Evolutionary conservation across 2,329 filamentous ascomycete genomes (phyloP).

Genomic region (Aspergillus sp.): DNA sequence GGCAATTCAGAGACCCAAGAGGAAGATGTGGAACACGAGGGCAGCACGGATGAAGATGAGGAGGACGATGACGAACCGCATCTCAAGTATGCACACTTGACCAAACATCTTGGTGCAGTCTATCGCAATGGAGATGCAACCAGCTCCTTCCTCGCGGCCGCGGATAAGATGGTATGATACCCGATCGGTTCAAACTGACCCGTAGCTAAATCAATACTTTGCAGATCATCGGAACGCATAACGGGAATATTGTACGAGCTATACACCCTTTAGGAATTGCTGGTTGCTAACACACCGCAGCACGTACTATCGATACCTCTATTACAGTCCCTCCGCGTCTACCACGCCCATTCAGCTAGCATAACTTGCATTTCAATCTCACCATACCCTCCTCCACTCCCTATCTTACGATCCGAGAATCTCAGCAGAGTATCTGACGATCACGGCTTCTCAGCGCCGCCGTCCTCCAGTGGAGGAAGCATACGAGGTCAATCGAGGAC

Average conservation of each 20-base stretch:
- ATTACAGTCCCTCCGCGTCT: slow-evolving; percentile 78
- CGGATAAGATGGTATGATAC: slow-evolving; percentile 85
- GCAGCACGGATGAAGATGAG: slow-evolving; percentile 64
- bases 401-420: slow-evolving; percentile 40
- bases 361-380: slow-evolving; percentile 89
- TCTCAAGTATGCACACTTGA: slow-evolving; percentile 88
- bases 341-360: slow-evolving; percentile 89
- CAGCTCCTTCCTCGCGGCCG: slow-evolving; percentile 82
- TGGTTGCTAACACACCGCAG: slow-evolving; percentile 44
- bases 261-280: not conserved
- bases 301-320: slow-evolving; percentile 82
- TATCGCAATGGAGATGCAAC: slow-evolving; percentile 96
- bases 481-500: slow-evolving; percentile 28
- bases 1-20: slow-evolving; percentile 16
- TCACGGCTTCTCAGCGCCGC: slow-evolving; percentile 13
- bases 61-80: slow-evolving; percentile 92
- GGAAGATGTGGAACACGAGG: slow-evolving; percentile 23
- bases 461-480: slow-evolving; percentile 30
- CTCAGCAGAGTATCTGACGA: slow-evolving; percentile 33
- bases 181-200: slow-evolving; percentile 3
- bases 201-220: slow-evolving; percentile 34
- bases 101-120: slow-evolving; percentile 72
- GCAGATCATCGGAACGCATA: slow-evolving; percentile 89
- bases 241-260: slow-evolving; percentile 81
- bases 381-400: slow-evolving; percentile 68